Percentiles rank a stretch among this genome's conserved stretches.
Evolutionary conservation across 2,329 filamentous ascomycete genomes (phyloP).

Genomic region (Calonectria pteridis): DNA sequence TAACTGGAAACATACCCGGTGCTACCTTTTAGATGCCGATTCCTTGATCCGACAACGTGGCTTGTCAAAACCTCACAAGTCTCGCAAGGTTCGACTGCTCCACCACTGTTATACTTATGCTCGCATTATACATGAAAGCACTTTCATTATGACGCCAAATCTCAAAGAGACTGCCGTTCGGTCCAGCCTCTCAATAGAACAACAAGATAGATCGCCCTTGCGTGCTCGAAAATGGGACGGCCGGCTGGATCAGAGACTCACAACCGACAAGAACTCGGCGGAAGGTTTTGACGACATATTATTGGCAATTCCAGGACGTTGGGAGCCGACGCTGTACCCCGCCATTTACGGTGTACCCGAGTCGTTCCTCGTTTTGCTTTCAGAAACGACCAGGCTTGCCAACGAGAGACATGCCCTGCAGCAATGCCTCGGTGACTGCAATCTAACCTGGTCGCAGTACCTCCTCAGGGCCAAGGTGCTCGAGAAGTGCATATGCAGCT

Average conservation of each 20-base stretch:
- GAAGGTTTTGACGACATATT: neutral
- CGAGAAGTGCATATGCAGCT: constrained; percentile 8
- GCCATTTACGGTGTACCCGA: neutral
- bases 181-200: neutral
- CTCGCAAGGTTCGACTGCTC: constrained; percentile 7
- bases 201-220: neutral
- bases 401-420: constrained; percentile 1
- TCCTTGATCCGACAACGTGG: neutral
- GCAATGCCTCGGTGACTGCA: neutral
- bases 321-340: neutral
- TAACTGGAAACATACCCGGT: constrained; percentile 7
- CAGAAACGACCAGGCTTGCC: neutral
- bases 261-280: neutral
- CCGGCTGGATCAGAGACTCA: neutral
- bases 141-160: neutral
- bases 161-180: neutral
- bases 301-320: neutral
- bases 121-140: constrained; percentile 4
- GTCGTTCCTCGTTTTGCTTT: constrained; percentile 8
- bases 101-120: constrained; percentile 4
- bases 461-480: neutral
- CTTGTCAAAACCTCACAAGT: constrained; percentile 1
- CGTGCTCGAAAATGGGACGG: constrained; percentile 1
- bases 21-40: constrained; percentile 2
- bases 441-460: neutral